Evolutionary conservation across 2,329 filamentous ascomycete species (phyloP).

Genomic region (Trichoderma asperellum): DNA sequence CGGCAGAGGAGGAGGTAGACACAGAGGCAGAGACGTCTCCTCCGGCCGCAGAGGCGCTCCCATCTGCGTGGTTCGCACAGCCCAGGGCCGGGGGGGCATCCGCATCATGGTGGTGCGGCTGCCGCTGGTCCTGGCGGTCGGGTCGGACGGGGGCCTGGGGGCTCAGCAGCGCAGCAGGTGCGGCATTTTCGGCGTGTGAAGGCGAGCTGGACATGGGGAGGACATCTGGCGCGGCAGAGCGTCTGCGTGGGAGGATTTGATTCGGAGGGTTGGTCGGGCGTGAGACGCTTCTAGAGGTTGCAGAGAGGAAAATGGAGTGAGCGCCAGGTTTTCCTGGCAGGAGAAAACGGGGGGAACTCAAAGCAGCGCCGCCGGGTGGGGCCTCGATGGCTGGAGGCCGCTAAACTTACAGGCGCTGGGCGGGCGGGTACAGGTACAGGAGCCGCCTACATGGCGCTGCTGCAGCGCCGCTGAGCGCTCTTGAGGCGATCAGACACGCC

Average conservation of each 20-base stretch:
- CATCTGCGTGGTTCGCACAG: constrained; percentile 10
- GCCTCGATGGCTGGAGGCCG: neutral
- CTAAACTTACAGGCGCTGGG: neutral
- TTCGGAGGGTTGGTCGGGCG: constrained; percentile 32
- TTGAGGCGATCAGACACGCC: neutral
- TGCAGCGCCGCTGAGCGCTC: neutral
- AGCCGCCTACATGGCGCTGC: neutral
- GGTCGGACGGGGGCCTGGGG: constrained; percentile 24
- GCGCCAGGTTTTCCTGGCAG: constrained; percentile 18
- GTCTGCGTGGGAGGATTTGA: constrained; percentile 34
- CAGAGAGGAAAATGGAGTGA: constrained; percentile 26
- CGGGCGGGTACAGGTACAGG: constrained; percentile 6
- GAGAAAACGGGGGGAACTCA: constrained; percentile 21
- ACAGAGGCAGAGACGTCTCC: neutral
- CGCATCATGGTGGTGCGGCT: constrained; percentile 26
- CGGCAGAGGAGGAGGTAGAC: neutral
- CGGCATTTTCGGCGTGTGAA: constrained; percentile 59
- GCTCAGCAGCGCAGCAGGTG: constrained; percentile 53
- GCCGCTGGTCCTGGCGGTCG: constrained; percentile 27
- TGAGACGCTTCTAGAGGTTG: constrained; percentile 31
- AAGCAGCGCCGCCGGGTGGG: constrained; percentile 7
- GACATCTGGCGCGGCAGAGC: constrained; percentile 54
- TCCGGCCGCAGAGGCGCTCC: constrained; percentile 4
- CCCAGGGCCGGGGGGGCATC: constrained; percentile 24
- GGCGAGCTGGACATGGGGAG: constrained; percentile 61